Evolutionary conservation across 202 grass and related monocot genomes (phyloP).

Genomic region (Panicum virgatum): DNA sequence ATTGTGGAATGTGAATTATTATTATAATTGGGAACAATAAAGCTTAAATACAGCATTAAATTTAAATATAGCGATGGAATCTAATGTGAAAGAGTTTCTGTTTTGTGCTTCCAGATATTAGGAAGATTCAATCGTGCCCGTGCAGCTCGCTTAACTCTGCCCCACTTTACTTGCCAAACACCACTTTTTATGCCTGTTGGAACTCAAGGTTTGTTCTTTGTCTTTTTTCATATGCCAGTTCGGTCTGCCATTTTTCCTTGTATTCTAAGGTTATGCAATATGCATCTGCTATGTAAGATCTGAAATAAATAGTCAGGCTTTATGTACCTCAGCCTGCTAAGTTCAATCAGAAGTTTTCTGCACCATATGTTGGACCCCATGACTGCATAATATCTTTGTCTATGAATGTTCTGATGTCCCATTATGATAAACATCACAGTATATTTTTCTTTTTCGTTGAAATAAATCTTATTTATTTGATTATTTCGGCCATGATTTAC

Average conservation of each 20-base stretch:
- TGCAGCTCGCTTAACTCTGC: conserved; percentile 77
- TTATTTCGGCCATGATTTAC: neutral
- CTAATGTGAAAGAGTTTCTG: conserved; percentile 22
- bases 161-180: conserved; percentile 91
- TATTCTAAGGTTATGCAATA: neutral
- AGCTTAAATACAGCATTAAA: neutral
- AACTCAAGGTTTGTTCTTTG: conserved; percentile 65
- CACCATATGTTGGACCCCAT: neutral
- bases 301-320: conserved; percentile 17
- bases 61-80: neutral
- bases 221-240: neutral
- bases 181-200: conserved; percentile 99
- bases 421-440: neutral
- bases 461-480: neutral
- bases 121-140: conserved; percentile 95
- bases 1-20: neutral
- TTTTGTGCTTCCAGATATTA: conserved; percentile 64
- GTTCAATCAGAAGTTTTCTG: neutral
- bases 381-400: neutral
- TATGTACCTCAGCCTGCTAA: conserved; percentile 3
- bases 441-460: neutral
- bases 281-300: neutral
- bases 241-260: neutral
- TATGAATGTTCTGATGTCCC: neutral
- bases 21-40: neutral